These are phyloP conservation scores for Metarhizium anisopliae DNA, from an alignment of 2,329 filamentous ascomycete genomes.

Conservation along the genomic window DNA sequence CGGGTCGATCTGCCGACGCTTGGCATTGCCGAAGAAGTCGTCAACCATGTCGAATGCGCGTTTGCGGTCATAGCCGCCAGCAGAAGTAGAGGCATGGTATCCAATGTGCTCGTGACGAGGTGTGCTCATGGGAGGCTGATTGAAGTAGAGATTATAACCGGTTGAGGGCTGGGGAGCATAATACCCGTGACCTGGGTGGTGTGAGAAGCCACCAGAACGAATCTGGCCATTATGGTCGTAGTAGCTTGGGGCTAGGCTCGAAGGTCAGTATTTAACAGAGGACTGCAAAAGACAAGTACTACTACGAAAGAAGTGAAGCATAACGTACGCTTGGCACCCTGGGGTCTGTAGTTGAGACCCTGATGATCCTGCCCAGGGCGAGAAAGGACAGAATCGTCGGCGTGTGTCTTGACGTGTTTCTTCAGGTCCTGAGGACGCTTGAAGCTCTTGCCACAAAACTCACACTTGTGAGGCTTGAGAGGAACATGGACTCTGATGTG, in stretches of 20 bases:
- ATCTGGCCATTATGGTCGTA: conserved; percentile 59
- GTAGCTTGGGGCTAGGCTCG: conserved; percentile 43
- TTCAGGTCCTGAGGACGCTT: conserved; percentile 98
- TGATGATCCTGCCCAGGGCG: conserved; percentile 42
- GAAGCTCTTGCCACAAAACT: conserved; percentile 97
- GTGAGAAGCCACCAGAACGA: conserved; percentile 48
- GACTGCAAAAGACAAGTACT: not conserved
- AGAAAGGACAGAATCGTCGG: conserved; percentile 77
- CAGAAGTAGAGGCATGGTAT: conserved; percentile 40
- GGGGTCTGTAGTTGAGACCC: conserved; percentile 46
- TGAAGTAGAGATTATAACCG: conserved; percentile 72
- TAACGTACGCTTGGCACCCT: conserved; percentile 44
- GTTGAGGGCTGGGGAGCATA: conserved; percentile 47
- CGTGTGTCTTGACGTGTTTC: conserved; percentile 99
- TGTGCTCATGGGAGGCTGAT: conserved; percentile 48
- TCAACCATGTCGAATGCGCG: conserved; percentile 82
- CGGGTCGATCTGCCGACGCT: conserved; percentile 84
- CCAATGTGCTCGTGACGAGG: conserved; percentile 51
- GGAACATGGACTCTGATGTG: conserved; percentile 99
- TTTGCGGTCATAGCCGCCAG: conserved; percentile 61
- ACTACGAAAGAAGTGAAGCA: conserved; percentile 15
- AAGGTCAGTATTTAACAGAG: conserved; percentile 4
- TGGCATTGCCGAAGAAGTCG: conserved; percentile 89
- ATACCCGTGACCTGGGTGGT: conserved; percentile 49
- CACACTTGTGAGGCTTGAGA: conserved; percentile 96